Evolutionary conservation across 2,329 filamentous ascomycete genomes (phyloP).

Genomic region (Alternaria arborescens): DNA sequence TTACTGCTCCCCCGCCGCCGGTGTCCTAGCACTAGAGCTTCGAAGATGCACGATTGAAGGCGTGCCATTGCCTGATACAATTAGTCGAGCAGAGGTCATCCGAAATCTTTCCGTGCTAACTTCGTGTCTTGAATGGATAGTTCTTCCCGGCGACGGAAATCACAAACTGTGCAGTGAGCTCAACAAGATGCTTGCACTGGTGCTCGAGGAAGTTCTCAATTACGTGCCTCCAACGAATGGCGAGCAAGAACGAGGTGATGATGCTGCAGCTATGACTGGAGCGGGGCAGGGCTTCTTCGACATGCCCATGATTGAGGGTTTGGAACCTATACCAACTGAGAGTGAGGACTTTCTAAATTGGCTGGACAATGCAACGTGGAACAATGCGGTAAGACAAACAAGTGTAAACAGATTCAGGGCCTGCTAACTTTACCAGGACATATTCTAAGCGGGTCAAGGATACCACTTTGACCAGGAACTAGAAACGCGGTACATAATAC

Average conservation of each 20-base stretch:
- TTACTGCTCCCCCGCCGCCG: slow-evolving; percentile 48
- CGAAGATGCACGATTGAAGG: slow-evolving; percentile 46
- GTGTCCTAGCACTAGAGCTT: slow-evolving; percentile 46
- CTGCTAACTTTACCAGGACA: slow-evolving; percentile 17
- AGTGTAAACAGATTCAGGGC: neutral
- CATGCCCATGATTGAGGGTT: slow-evolving; percentile 46
- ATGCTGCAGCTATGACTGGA: slow-evolving; percentile 13
- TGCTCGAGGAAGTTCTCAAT: slow-evolving; percentile 49
- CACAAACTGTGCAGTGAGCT: slow-evolving; percentile 48
- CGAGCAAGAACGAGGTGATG: slow-evolving; percentile 21
- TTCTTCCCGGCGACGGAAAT: slow-evolving; percentile 47
- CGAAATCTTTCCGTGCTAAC: slow-evolving; percentile 49
- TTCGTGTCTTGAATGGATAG: slow-evolving; percentile 47
- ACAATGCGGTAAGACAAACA: slow-evolving; percentile 34
- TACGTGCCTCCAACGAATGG: slow-evolving; percentile 40
- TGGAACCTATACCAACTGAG: slow-evolving; percentile 49
- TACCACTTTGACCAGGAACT: neutral
- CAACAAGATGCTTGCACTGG: slow-evolving; percentile 48
- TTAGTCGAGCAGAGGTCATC: slow-evolving; percentile 48
- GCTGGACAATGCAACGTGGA: slow-evolving; percentile 50
- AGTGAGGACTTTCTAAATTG: slow-evolving; percentile 48
- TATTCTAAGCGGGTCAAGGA: slow-evolving; percentile 15
- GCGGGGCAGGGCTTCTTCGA: slow-evolving; percentile 44
- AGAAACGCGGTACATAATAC: neutral
- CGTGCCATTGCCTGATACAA: slow-evolving; percentile 37